phyloP scores from a whole-genome alignment of 805 yeast genomes.

The Pichia nakasei region DNA sequence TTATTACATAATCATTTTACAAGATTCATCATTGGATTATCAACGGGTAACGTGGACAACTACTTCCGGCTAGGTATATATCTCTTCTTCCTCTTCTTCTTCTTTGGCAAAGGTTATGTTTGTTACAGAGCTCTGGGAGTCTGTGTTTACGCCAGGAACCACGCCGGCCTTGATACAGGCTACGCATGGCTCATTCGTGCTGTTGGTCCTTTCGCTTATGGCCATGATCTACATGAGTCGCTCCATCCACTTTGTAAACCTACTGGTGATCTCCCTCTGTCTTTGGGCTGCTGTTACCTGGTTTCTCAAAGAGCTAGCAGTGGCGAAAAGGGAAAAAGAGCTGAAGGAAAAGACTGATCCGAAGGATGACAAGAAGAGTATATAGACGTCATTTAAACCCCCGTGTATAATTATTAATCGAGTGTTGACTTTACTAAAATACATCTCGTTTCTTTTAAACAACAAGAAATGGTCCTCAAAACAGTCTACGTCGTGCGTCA shows the following conservation, averaged over 20 bases:
- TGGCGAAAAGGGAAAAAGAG: constrained; percentile 29
- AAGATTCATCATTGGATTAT: too few species aligned
- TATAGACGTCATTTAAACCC: neutral
- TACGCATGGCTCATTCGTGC: constrained; percentile 73
- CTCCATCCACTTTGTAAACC: constrained; percentile 57
- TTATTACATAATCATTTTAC: too few species aligned
- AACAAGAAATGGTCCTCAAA: constrained; percentile 44
- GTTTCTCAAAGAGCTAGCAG: constrained; percentile 65
- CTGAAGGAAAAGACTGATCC: constrained; percentile 33
- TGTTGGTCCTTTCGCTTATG: constrained; percentile 48
- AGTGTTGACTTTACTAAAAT: too few species aligned
- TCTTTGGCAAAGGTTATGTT: constrained; percentile 22
- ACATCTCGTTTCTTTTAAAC: neutral
- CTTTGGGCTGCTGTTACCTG: constrained; percentile 80
- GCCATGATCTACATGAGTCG: constrained; percentile 52
- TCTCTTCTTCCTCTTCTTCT: too few species aligned
- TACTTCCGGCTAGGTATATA: too few species aligned
- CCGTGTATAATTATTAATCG: too few species aligned
- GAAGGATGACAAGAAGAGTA: constrained; percentile 14
- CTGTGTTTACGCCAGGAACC: constrained; percentile 88
- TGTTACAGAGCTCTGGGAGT: constrained; percentile 72
- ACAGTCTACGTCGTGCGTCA: constrained; percentile 72
- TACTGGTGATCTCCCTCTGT: constrained; percentile 34
- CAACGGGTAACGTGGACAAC: too few species aligned
- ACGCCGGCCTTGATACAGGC: constrained; percentile 84